Evolutionary conservation across 768 basidiomycete genomes (phyloP).

Genomic region (Naganishia antarctica): DNA sequence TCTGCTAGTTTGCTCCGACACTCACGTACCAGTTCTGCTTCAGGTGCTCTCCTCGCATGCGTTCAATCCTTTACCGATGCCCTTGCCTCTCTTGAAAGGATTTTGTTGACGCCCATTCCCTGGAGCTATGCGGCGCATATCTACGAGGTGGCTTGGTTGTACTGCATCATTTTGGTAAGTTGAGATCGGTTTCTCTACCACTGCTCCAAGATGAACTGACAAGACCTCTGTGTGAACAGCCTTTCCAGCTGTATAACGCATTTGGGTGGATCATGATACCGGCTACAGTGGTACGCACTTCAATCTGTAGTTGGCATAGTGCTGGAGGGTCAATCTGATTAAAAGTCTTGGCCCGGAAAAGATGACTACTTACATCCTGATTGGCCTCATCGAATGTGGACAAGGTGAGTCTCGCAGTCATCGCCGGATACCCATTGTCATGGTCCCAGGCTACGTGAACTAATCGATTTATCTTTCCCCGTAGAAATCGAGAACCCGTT

Average conservation of each 20-base stretch:
- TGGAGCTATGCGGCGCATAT: conserved; percentile 45
- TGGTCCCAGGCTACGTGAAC: no score
- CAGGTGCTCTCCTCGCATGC: conserved; percentile 35
- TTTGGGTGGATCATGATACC: conserved; percentile 47
- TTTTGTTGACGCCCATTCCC: conserved; percentile 47
- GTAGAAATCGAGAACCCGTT: conserved; percentile 31
- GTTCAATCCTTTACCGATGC: conserved; percentile 38
- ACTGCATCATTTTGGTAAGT: conserved; percentile 37
- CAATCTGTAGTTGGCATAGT: neutral
- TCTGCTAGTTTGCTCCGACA: no score
- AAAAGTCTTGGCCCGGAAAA: conserved; percentile 9
- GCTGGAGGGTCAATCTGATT: neutral
- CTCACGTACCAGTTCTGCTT: neutral
- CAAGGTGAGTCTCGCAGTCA: conserved; percentile 12
- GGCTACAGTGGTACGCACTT: conserved; percentile 37
- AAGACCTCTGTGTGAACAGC: conserved; percentile 5
- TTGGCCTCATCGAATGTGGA: conserved; percentile 32
- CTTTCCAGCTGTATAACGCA: conserved; percentile 44
- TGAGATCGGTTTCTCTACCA: neutral
- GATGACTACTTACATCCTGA: conserved; percentile 42
- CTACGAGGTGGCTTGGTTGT: conserved; percentile 46
- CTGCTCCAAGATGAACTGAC: neutral
- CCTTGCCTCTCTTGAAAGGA: conserved; percentile 40
- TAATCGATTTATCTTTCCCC: neutral
- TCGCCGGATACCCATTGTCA: neutral